Evolutionary conservation across 2,329 filamentous ascomycete genomes (phyloP), one percentile per base, ranked within the genome.

Genomic region (Amauroascus verrucosus): DNA sequence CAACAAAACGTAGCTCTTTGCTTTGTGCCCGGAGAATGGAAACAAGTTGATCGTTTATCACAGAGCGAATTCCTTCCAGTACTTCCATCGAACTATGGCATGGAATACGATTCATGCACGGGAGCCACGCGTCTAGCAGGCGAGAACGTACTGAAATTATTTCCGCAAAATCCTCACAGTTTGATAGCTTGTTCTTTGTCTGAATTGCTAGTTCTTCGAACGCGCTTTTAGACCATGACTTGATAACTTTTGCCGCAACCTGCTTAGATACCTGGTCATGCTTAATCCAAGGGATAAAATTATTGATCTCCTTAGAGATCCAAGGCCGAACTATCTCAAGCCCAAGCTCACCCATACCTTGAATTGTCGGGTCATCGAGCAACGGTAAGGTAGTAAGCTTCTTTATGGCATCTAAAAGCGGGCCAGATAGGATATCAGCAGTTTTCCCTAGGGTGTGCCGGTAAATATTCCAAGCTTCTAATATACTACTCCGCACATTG

Each of bases 281-380:
- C 28, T 86, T 82, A 33, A 94, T 86, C 72, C 88, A 95, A 0
- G 90, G 90, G 0, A 83, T 91, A 64, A 94, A 96, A 59, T 85
- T 85, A 45, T 80, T 81, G 40, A 95, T 86, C 56, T 94, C 88
- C 6, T 89, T 82, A 16, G 85, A 79, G 57, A 93, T 86, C 86
- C 89, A 95, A 18, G 78, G 77, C 58, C 84, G 81, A 62, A 88
- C 82, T 8, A 93, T 71, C 63, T 95, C 88, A 24, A 96, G 72
- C 33, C 86, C 80, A 11, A 95, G 71, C 14, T 84, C 84, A 58
- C 86, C 81, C 1, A 93, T 68, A 0, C 72, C 70, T 51, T 78
- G 77, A 16, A 96, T 72, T 1, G 82, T 76, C 1, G 77, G 69
- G 64, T 94, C 86, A n/a, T 81, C 80, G 2, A 96, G 71, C 11